A percentile compares a stretch with the other conserved stretches of the same genome.
phyloP scores from a whole-genome alignment of 116 monocot species.

The Posidonia oceanica region DNA sequence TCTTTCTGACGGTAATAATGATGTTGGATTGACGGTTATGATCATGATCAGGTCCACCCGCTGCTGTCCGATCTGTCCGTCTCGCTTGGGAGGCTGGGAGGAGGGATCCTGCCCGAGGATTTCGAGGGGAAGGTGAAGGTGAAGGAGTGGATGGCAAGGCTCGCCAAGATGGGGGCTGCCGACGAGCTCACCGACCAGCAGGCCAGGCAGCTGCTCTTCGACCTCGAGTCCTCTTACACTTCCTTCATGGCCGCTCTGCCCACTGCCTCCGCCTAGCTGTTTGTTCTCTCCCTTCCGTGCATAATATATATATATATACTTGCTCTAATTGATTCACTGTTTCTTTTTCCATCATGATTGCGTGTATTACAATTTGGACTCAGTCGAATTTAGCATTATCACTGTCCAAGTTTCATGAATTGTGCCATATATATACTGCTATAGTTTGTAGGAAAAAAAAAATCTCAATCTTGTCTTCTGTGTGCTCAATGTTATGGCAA shows the following conservation, averaged over 20 bases:
- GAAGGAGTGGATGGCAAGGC: constrained; percentile 79
- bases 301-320: no score
- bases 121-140: constrained; percentile 88
- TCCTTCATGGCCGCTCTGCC: constrained; percentile 83
- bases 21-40: no score
- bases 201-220: constrained; percentile 78
- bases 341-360: no score
- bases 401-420: no score
- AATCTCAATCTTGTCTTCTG: constrained; percentile 61
- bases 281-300: no score
- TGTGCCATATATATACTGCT: no score
- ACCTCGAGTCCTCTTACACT: constrained; percentile 78
- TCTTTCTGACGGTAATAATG: no score
- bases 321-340: no score
- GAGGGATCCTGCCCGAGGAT: constrained; percentile 50
- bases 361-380: no score
- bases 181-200: constrained; percentile 97
- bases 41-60: constrained; percentile 56
- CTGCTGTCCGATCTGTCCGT: constrained; percentile 53
- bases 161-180: constrained; percentile 83
- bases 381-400: no score
- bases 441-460: constrained; percentile 26
- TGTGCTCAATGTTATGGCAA: constrained; percentile 22
- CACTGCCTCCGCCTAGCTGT: constrained; percentile 15
- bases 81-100: constrained; percentile 65